Evolutionary conservation across 2,329 filamentous ascomycete genomes (phyloP), one percentile per base, ranked within the genome.

Genomic region (Orbilia ellipsospora): DNA sequence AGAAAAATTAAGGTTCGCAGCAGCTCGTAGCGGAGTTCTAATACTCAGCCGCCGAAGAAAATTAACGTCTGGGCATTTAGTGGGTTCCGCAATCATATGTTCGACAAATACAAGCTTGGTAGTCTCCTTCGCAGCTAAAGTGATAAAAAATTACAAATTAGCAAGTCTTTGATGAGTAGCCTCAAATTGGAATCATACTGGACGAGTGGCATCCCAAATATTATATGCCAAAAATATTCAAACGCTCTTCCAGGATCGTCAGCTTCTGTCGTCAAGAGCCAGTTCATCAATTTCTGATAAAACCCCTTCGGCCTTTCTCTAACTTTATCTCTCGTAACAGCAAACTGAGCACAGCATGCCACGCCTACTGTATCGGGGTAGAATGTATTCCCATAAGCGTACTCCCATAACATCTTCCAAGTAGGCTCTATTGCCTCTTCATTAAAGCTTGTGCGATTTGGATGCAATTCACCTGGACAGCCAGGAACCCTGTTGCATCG

Each of bases 281-380:
- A 90, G 54, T 88, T 82, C 3, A 88, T 84, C 79, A 86, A 87
- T 45, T 84, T 84, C 15, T 86, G 79, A 77, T 90, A 90, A 72
- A 88, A 87, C 8, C 83, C 83, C 52, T 81, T 81, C 2, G 87
- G 84, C 40, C 87, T 83, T 54, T 81, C 80, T 6, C 79, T 83
- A 31, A 90, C 84, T 54, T 85, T 84, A 5, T 86, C 84, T 6
- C 84, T 82, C 2, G 87, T 87, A 5, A 90, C 86, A 0, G 86
- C 89, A 76, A 90, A 90, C 80, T 90, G 89, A 16, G 88, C 87
- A 80, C 88, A 90, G 80, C 88, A 90, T n/a, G 87, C 84, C 3
- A 86, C 85, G 1, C 85, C 87, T 7, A 90, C 83, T 10, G 84
- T 79, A 0, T 82, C 23, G 1, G 72, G 72, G 26, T 57, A 69